Base-by-base conservation (phyloP, 176 grass and related monocot species). In the Olyra latifolia region DNA sequence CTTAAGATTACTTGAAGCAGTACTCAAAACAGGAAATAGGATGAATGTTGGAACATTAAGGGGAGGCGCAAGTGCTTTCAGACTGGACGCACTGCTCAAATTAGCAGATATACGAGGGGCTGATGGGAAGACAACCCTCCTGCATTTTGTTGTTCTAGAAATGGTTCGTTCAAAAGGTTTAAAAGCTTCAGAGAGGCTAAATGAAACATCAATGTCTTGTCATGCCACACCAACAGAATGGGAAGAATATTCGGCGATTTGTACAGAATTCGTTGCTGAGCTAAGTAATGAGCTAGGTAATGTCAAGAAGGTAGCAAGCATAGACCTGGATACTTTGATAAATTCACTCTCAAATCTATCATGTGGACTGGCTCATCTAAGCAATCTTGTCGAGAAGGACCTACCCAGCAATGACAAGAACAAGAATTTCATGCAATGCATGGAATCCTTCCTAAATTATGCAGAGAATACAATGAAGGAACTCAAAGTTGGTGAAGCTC, bases 41-140 rank as follows among this genome's bases (percentile, higher is more conserved):
- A 97, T 97, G 95, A 97, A 97, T 47, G 87, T 97, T 44, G 89
- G 91, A 79, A 97, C 91, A 13, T 86, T 89, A 84, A 74, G 95
- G 88, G 95, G 95, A 28, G 87, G 87, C 20, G 91, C 95, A 53
- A 91, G 73, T 87, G 95, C 95, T 75, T 97, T 94, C 73, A 94
- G 85, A 68, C 77, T 97, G 23, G 91, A 94, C 3, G 80, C 89
- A 41, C 55, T 97, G 40, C 65, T 97, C 6, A 97, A 94, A 89
- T 83, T 97, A 66, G 90, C 85, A 35, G 95, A 97, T 76, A 84
- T 97, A 41, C 91, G 93, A 66, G 95, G 91, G 83, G 83, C 89
- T 2, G 92, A 94, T 9, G 92, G 95, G 61, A 92, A 88, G 52
- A 97, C 91, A 66, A 97, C 95, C 9, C 85, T 97, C 47, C 95